Percentiles rank a stretch among this genome's conserved stretches.
Conservation (phyloP, 2,329 filamentous ascomycete species). For the Lasiodiplodia gonubiensis region DNA sequence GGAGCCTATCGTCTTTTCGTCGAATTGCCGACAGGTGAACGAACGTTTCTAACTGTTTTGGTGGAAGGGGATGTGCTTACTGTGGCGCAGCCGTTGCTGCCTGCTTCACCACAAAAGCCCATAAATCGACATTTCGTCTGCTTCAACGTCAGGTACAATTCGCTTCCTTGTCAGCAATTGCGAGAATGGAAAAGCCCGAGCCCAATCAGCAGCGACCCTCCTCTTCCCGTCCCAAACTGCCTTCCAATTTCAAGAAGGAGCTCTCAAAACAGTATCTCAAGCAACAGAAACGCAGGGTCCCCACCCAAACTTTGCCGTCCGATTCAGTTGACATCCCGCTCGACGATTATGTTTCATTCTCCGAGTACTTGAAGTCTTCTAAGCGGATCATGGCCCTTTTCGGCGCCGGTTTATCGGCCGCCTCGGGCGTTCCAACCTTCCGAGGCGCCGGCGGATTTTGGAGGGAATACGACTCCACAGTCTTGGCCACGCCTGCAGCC, state of each 20-base stretch:
- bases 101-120: background rate
- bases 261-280: background rate
- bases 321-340: conserved; percentile 6
- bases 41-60: background rate
- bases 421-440: conserved; percentile 37
- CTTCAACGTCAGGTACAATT: background rate
- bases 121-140: background rate
- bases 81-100: background rate
- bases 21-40: background rate
- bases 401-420: conserved; percentile 36
- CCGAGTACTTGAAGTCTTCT: conserved; percentile 31
- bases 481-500: conserved; percentile 11
- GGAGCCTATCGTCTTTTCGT: background rate
- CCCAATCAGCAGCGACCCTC: background rate
- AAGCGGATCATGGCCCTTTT: conserved; percentile 34
- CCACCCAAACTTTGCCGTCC: conserved; percentile 7
- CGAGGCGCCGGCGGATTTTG: conserved; percentile 34
- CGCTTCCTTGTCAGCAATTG: background rate
- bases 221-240: background rate
- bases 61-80: background rate
- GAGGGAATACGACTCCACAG: conserved; percentile 32
- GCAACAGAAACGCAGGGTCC: conserved; percentile 18
- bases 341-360: conserved; percentile 6
- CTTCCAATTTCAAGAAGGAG: conserved; percentile 9
- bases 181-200: background rate